These are phyloP conservation scores for Citrullus amarus DNA, from an alignment of 306 rosid species.

Conservation along the genomic window DNA sequence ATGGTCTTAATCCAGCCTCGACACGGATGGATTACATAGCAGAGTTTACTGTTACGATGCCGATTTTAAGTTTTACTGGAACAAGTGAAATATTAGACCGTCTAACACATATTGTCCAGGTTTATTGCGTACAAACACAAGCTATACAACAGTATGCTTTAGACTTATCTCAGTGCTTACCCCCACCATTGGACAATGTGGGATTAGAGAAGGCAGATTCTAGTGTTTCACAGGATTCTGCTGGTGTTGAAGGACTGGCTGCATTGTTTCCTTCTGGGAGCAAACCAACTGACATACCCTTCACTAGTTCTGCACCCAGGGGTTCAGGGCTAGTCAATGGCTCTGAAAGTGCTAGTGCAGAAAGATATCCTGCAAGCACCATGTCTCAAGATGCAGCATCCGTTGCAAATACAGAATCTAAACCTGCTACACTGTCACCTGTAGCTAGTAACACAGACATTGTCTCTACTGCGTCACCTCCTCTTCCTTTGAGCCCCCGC, in stretches of 20 bases:
- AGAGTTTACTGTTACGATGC: constrained; percentile 92
- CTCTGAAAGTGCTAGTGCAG: constrained; percentile 34
- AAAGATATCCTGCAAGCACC: constrained; percentile 48
- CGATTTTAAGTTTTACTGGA: constrained; percentile 93
- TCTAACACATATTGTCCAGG: constrained; percentile 75
- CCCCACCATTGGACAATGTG: constrained; percentile 62
- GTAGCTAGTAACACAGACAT: constrained; percentile 49
- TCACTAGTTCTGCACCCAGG: constrained; percentile 41
- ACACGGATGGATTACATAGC: constrained; percentile 89
- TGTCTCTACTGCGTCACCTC: constrained; percentile 51
- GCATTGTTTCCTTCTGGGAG: constrained; percentile 34
- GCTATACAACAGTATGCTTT: constrained; percentile 99
- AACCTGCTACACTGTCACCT: constrained; percentile 38
- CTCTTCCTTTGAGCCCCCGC: constrained; percentile 81
- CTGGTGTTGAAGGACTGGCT: constrained; percentile 46
- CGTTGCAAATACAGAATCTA: constrained; percentile 46
- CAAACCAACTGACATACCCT: constrained; percentile 38
- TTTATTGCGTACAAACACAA: constrained; percentile 96
- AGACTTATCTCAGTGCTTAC: constrained; percentile 90
- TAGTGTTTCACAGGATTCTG: constrained; percentile 41
- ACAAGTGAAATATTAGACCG: constrained; percentile 70
- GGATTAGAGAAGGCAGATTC: constrained; percentile 71
- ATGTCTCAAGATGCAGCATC: constrained; percentile 38
- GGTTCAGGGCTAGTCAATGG: constrained; percentile 31
- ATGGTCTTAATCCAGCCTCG: constrained; percentile 70